phyloP scores from a whole-genome alignment of 345 rosid species.

The Linum lewisii region DNA sequence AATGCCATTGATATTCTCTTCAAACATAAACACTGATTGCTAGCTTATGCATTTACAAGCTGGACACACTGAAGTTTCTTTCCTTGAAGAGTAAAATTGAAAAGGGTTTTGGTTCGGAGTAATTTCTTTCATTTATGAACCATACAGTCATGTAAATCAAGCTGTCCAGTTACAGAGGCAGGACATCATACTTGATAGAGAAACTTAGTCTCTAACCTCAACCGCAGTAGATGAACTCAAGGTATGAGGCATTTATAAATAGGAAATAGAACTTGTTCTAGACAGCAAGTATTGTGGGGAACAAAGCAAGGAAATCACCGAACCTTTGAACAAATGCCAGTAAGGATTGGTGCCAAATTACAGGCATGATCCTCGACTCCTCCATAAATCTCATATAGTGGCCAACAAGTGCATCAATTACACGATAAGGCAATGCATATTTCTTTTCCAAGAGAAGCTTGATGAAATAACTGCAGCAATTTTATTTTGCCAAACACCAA shows the following conservation, averaged over 20 bases:
- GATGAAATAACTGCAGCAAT: constrained; percentile 63
- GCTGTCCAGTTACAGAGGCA: too few relatives aligned
- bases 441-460: constrained; percentile 90
- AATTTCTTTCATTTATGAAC: too few relatives aligned
- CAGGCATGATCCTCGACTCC: constrained; percentile 84
- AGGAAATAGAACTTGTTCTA: too few relatives aligned
- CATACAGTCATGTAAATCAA: too few relatives aligned
- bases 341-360: constrained; percentile 95
- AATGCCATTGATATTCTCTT: too few relatives aligned
- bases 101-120: background rate
- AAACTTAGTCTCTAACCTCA: background rate
- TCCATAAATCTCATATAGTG: constrained; percentile 77
- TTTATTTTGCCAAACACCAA: constrained; percentile 1
- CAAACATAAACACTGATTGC: too few relatives aligned
- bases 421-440: constrained; percentile 77
- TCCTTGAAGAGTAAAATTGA: background rate
- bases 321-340: constrained; percentile 88
- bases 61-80: too few relatives aligned
- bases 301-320: constrained; percentile 5
- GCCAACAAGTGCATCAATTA: constrained; percentile 64
- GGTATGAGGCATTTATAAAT: background rate
- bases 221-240: background rate
- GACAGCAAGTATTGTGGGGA: too few relatives aligned
- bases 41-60: too few relatives aligned
- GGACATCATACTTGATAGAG: background rate